Evolutionary conservation across 2,329 filamentous ascomycete genomes (phyloP), one percentile per base, ranked within the genome.

Genomic region (Trichoderma hamatum): DNA sequence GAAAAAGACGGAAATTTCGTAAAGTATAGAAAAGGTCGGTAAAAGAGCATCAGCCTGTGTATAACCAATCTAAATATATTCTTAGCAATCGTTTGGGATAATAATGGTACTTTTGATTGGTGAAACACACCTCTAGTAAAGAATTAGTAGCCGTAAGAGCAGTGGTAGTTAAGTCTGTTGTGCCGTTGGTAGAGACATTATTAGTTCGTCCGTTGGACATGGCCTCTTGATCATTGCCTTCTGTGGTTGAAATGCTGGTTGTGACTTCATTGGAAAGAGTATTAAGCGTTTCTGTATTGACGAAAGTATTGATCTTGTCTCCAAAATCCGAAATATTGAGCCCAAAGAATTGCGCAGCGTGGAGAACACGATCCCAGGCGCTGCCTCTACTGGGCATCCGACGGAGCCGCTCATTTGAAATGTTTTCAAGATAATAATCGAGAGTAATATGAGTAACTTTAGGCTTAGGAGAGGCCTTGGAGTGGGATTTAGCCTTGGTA

Each of bases 371-470:
- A 67, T 82, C 80, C 80, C 80, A 82, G 58, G 79, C 76, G 63
- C 80, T 81, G n/a, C 79, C 80, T 49, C 78, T 73, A 5, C 75
- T 74, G 3, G 80, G 80, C 79, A 82, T 82, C 64, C 81, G 80
- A 19, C 80, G 76, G 16, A 82, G 74, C 32, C 80, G 79, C 65
- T 82, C 76, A 68, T 81, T 78, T 13, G 76, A 76, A 63, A 82
- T 81, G 71, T 76, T 78, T 26, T 75, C 72, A 16, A 82, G 75
- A 56, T 81, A 82, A 14, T 16, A 62, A 5, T 49, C 43, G 3
- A 51, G 39, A 62, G 39, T 51, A 13, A 51, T 32, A 28, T 49
- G 19, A 11, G 39, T 51, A 26, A 32, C 43, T 10, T 62, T 1
- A 32, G 14, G 19, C 3, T 51, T 62, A 19, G 13, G 26, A 16